These are phyloP conservation scores for Colletotrichum sp. DNA, from an alignment of 2,329 filamentous ascomycete species.

Conservation along the genomic window DNA sequence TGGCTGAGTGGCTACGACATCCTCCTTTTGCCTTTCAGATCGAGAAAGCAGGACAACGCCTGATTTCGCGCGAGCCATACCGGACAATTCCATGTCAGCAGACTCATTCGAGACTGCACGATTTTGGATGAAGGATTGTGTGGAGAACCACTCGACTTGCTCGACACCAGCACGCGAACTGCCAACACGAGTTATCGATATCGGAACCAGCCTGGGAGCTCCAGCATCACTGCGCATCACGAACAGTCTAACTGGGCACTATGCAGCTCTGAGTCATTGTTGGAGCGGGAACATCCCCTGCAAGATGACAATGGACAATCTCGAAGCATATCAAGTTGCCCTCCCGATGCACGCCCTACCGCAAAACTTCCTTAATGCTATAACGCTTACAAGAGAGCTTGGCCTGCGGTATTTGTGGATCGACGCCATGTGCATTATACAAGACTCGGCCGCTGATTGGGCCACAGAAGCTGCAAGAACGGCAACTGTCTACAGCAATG, in stretches of 20 bases:
- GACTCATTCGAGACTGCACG: not conserved
- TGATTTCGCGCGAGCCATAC: not conserved
- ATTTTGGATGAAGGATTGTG: not conserved
- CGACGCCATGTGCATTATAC: conserved; percentile 36
- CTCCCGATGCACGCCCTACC: not conserved
- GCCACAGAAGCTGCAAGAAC: conserved; percentile 17
- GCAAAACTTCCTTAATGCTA: conserved; percentile 29
- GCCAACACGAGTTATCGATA: not conserved
- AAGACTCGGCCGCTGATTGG: conserved; percentile 25
- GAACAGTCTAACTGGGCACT: rapidly evolving
- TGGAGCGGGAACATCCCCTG: not conserved
- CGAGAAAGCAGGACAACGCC: not conserved
- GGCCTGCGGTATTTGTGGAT: conserved; percentile 33
- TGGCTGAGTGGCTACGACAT: too few relatives aligned
- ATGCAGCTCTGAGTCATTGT: not conserved
- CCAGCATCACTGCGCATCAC: not conserved
- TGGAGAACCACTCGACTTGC: not conserved
- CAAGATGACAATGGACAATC: not conserved
- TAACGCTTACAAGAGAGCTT: conserved; percentile 27
- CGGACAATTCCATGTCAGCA: rapidly evolving
- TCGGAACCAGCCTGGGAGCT: rapidly evolving
- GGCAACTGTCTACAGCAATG: conserved; percentile 20
- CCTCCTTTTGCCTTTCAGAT: not conserved
- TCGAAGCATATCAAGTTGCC: not conserved
- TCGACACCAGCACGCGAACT: not conserved